phyloP scores from a whole-genome alignment of 2,329 filamentous ascomycete genomes.

The Apiospora marii region DNA sequence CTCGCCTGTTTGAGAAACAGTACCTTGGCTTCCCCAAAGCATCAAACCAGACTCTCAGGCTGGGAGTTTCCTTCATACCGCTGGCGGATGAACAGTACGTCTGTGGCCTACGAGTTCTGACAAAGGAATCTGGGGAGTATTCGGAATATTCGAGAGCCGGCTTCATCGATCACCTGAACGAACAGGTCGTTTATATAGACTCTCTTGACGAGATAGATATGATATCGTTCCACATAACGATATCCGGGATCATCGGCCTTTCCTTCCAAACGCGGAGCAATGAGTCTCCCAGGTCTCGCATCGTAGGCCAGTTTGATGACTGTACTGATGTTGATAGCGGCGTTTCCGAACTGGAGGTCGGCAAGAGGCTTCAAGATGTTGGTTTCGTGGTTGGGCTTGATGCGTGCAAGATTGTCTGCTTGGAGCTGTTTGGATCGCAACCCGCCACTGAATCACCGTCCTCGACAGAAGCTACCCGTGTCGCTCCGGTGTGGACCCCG shows the following conservation, averaged over 20 bases:
- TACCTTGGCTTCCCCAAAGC: conserved; percentile 25
- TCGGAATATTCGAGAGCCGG: conserved; percentile 26
- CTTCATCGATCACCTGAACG: conserved; percentile 27
- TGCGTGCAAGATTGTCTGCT: conserved; percentile 33
- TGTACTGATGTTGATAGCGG: conserved; percentile 27
- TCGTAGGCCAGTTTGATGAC: background rate
- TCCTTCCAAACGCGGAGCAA: conserved; percentile 27
- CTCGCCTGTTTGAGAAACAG: conserved; percentile 32
- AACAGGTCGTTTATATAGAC: conserved; percentile 25
- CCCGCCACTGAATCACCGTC: background rate
- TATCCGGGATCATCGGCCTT: conserved; percentile 29
- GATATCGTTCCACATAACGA: conserved; percentile 29
- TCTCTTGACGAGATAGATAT: conserved; percentile 24
- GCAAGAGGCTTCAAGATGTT: conserved; percentile 7
- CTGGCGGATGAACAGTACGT: conserved; percentile 30
- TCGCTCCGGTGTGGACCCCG: conserved; percentile 32
- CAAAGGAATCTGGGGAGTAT: background rate
- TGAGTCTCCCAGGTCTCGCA: background rate
- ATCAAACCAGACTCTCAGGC: background rate
- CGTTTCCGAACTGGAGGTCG: conserved; percentile 24
- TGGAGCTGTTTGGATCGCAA: conserved; percentile 28
- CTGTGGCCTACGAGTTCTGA: conserved; percentile 30
- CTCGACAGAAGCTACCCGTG: background rate
- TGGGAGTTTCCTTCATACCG: conserved; percentile 31
- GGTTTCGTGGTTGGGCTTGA: conserved; percentile 32